A percentile compares a stretch with the other conserved stretches of the same genome.
Conservation (phyloP, 306 rosid species). For the Betula pendula region DNA sequence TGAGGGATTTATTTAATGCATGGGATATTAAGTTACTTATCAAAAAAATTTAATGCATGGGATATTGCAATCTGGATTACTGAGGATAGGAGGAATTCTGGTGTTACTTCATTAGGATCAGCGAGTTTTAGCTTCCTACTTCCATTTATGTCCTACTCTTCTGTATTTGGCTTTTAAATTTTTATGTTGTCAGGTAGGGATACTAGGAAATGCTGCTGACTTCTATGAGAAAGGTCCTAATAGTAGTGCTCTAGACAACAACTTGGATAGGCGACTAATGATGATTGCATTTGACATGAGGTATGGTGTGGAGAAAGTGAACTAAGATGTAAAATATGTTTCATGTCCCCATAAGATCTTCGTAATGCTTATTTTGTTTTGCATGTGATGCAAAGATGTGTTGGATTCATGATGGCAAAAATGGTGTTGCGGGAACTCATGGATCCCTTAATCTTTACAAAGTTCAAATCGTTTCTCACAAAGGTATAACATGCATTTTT, state of each 20-base stretch:
- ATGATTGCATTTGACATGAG: conserved; percentile 99
- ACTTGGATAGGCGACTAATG: conserved; percentile 87
- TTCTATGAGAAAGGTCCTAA: conserved; percentile 61
- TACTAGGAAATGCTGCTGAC: conserved; percentile 90
- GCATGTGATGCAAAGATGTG: conserved; percentile 58
- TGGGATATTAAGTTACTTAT: too few relatives aligned
- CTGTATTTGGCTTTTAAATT: conserved; percentile 16
- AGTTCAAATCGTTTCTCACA: conserved; percentile 80
- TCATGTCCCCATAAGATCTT: conserved; percentile 19
- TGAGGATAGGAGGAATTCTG: conserved; percentile 14
- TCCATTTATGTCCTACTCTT: not conserved
- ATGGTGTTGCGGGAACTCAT: conserved; percentile 94
- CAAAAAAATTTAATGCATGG: conserved; percentile 11
- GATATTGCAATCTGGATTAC: conserved; percentile 25
- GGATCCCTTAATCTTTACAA: conserved; percentile 72
- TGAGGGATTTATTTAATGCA: conserved; percentile 11
- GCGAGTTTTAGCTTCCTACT: not conserved
- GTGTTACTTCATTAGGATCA: conserved; percentile 25
- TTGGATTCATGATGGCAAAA: conserved; percentile 93
- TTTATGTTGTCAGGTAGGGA: conserved; percentile 69
- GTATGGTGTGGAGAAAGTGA: conserved; percentile 41
- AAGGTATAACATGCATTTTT: conserved; percentile 56
- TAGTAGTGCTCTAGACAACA: conserved; percentile 50
- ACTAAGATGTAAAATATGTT: not conserved
- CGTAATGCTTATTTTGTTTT: conserved; percentile 31